Evolutionary conservation across 169 alveolate species (phyloP).

Genomic region (Plasmodium sp.): DNA sequence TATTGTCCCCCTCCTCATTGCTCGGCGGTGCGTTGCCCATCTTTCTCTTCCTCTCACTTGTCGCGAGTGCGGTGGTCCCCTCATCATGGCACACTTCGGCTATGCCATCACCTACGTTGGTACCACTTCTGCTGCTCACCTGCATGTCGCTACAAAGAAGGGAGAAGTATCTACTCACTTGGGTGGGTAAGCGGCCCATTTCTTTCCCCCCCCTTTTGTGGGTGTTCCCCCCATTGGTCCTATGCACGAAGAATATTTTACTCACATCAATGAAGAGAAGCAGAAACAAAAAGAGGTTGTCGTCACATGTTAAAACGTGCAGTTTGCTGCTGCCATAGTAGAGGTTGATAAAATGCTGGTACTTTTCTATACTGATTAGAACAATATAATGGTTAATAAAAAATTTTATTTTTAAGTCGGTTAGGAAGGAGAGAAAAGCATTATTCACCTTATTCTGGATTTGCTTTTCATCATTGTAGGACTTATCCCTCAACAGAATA

Average conservation of each 20-base stretch:
- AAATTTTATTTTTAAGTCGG: conserved; percentile 41
- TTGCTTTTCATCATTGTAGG: neutral
- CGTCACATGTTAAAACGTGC: neutral
- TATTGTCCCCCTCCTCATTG: neutral
- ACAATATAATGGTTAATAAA: conserved; percentile 54
- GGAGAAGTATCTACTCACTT: neutral
- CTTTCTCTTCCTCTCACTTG: conserved; percentile 3
- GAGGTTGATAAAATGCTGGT: conserved; percentile 29
- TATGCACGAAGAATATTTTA: conserved; percentile 48
- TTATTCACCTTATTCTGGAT: conserved; percentile 11
- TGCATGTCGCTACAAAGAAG: neutral
- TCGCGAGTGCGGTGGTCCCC: neutral
- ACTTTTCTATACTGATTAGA: conserved; percentile 38
- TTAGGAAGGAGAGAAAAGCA: conserved; percentile 17
- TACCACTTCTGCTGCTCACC: neutral
- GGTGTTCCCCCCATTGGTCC: neutral
- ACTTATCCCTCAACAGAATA: neutral
- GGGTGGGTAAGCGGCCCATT: neutral
- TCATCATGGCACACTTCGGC: neutral
- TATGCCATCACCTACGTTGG: neutral
- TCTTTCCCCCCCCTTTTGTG: neutral
- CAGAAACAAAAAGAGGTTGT: conserved; percentile 17
- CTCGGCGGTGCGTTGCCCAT: neutral
- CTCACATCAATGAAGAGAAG: conserved; percentile 33
- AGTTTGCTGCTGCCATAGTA: conserved; percentile 13